Evolutionary conservation across 768 basidiomycete species (phyloP), one percentile per base, ranked within the genome.

Genomic region (Leccinum subgranulosum): DNA sequence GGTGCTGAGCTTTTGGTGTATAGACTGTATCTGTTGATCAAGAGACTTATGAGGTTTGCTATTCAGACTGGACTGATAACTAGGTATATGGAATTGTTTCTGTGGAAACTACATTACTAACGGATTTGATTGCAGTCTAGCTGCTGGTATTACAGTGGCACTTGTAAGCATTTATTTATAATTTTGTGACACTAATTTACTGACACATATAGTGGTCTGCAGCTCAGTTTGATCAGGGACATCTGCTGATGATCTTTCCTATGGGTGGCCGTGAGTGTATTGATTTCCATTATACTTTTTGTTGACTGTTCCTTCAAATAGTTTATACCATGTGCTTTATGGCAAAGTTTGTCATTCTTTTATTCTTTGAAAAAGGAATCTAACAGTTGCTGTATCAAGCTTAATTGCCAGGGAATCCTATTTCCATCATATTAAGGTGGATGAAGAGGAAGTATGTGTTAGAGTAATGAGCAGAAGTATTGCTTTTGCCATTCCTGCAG

Each of bases 321-420:
- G 69, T 71, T 34, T 71, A 71, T 60, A 65, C 67, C 28, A 21
- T 23, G 45, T 71, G 71, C 33, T 54, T 71, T 2, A 70, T 71
- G 61, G 55, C 69, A 19, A 71, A 71, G 69, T 71, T 12, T 52
- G 69, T 55, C 6, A 2, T 15, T 27, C 34, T 2, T 4, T 34
- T 25, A 31, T 15, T 5, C 41, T 19, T 23, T 27, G 0, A 23
- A 21, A 34, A 8, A 25, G 5, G 4, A 15, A 6, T 23, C 39
- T 61, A 47, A 69, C 11, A 41, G 47, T 1, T 36, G 15, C 0
- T 4, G 21, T 17, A 4, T 39, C 15, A 49, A 70, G 71, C 33
- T 56, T 69, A 3, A 57, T 71, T 58, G 65, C 69, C 43, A 71
- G 65, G 28, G 61, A 63, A 23, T 73, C 71, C 17, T 73, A 69